These are phyloP conservation scores for Elongisporangium prolatum DNA, from an alignment of 352 stramenopile genomes.

Conservation along the genomic window DNA sequence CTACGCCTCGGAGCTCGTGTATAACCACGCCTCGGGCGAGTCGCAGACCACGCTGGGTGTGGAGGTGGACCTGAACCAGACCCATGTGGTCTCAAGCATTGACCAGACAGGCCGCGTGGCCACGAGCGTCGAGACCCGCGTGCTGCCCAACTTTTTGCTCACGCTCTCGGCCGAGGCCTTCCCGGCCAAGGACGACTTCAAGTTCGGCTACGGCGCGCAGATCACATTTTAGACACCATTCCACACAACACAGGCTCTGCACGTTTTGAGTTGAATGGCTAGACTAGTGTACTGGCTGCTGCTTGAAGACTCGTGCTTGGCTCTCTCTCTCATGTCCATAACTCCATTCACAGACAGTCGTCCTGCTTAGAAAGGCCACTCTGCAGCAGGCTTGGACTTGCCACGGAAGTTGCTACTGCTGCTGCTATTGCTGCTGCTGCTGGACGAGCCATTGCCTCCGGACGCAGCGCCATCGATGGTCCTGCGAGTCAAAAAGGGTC, in stretches of 20 bases:
- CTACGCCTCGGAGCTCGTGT: conserved; percentile 83
- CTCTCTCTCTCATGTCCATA: too few relatives aligned
- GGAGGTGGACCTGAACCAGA: conserved; percentile 82
- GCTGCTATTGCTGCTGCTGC: conserved; percentile 4
- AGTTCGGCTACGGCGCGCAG: conserved; percentile 89
- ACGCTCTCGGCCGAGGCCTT: conserved; percentile 82
- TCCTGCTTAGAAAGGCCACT: conserved; percentile 65
- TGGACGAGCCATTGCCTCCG: conserved; percentile 18
- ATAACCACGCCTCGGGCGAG: conserved; percentile 81
- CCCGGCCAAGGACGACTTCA: conserved; percentile 86
- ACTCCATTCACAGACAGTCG: too few relatives aligned
- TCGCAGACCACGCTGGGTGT: conserved; percentile 77
- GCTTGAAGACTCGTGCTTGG: not conserved
- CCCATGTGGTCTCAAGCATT: conserved; percentile 78
- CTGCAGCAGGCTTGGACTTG: conserved; percentile 37
- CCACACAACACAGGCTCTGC: conserved; percentile 3
- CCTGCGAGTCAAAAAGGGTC: conserved; percentile 11
- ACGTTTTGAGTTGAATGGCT: not conserved
- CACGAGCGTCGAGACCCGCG: conserved; percentile 76
- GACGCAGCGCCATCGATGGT: conserved; percentile 41
- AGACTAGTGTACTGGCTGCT: not conserved
- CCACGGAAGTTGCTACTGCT: conserved; percentile 17
- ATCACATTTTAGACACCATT: conserved; percentile 74
- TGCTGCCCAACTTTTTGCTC: conserved; percentile 85
- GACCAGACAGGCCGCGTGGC: conserved; percentile 81